Conservation (phyloP, 306 rosid genomes). For the Acacia confusa region DNA sequence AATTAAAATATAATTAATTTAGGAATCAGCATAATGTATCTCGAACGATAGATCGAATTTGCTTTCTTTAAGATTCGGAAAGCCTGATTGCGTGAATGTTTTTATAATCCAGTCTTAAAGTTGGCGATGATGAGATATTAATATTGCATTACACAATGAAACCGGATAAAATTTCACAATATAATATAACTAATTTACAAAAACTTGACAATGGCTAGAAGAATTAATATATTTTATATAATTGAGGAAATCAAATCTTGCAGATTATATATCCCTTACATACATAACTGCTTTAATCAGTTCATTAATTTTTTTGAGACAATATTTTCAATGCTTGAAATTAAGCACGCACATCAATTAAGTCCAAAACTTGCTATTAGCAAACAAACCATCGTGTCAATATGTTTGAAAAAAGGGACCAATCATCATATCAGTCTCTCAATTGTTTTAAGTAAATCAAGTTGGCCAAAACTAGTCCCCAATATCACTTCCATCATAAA, state of each 20-base stretch:
- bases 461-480: not conserved
- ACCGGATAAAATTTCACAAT: not conserved
- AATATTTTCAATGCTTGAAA: not conserved
- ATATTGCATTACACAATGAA: not conserved
- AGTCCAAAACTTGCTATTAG: not conserved
- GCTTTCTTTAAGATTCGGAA: not conserved
- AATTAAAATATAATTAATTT: not conserved
- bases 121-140: not conserved
- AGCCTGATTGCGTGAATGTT: not conserved
- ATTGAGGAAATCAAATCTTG: not conserved
- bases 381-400: not conserved
- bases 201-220: not conserved
- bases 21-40: not conserved
- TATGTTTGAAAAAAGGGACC: not conserved
- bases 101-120: not conserved
- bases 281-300: not conserved
- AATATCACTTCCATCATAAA: not conserved
- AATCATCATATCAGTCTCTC: not conserved
- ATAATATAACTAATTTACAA: not conserved
- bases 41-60: not conserved
- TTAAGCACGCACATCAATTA: not conserved
- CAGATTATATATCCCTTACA: no score
- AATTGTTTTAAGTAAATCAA: not conserved
- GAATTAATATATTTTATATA: not conserved
- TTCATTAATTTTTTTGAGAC: not conserved